A percentile compares a stretch with the other conserved stretches of the same genome.
phyloP scores from a whole-genome alignment of 192 early-diverging fungal genomes.

The Backusella sp. region DNA sequence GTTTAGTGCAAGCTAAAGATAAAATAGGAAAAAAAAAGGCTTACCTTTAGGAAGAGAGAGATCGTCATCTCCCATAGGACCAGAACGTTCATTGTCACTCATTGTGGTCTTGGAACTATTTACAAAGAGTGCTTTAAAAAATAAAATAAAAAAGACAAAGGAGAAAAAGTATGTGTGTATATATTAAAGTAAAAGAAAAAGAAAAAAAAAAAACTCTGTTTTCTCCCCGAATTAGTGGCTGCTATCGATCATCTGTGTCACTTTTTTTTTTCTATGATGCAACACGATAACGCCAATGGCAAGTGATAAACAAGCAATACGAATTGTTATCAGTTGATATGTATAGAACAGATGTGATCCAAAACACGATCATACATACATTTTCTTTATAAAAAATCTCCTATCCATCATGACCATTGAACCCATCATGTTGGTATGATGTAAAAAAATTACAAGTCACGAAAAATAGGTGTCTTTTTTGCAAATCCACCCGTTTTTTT shows the following conservation, averaged over 20 bases:
- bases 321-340: not conserved
- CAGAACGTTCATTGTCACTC: slow-evolving; percentile 41
- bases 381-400: not conserved
- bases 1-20: not conserved
- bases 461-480: not conserved
- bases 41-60: slow-evolving; percentile 37
- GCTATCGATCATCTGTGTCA: not conserved
- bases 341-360: not conserved
- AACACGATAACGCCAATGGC: too few species aligned
- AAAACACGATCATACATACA: too few species aligned
- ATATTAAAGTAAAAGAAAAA: too few species aligned
- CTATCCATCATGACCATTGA: not conserved
- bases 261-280: not conserved
- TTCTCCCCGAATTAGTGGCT: not conserved
- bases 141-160: not conserved
- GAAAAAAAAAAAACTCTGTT: not conserved
- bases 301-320: too few species aligned
- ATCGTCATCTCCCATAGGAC: slow-evolving; percentile 32
- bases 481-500: not conserved
- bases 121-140: slow-evolving; percentile 6
- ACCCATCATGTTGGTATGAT: not conserved
- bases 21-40: not conserved
- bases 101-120: slow-evolving; percentile 11
- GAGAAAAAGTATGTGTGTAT: not conserved
- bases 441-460: not conserved